Conservation (phyloP, 371 early-diverging fungal genomes). For the Mortierella sp. region DNA sequence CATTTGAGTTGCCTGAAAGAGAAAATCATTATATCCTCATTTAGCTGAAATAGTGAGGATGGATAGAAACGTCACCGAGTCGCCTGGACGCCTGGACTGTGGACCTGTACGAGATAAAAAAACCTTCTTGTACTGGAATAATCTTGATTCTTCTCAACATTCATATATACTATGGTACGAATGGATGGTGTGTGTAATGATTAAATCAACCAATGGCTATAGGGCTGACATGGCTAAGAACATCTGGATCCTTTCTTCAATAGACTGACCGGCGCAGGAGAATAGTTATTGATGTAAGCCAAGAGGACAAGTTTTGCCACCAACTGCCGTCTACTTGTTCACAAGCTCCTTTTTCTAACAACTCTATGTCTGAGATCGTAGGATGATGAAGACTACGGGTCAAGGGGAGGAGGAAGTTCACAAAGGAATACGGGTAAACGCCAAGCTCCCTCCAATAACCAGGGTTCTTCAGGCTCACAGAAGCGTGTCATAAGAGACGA, state of each 20-base stretch:
- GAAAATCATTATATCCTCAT: too few relatives aligned
- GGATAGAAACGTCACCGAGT: not conserved
- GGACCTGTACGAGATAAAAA: not conserved
- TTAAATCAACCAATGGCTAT: not conserved
- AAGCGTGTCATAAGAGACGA: slow-evolving; percentile 39
- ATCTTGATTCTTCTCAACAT: not conserved
- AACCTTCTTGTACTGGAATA: not conserved
- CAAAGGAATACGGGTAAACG: slow-evolving; percentile 27
- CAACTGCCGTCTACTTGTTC: not conserved
- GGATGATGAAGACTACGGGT: slow-evolving; percentile 38
- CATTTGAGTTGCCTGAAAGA: too few relatives aligned
- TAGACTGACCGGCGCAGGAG: slow-evolving; percentile 32
- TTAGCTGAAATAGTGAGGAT: too few relatives aligned
- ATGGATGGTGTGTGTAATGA: not conserved
- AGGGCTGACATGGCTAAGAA: not conserved
- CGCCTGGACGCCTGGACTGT: not conserved
- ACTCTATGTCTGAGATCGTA: not conserved
- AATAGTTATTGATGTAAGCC: slow-evolving; percentile 27
- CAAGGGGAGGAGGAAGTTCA: slow-evolving; percentile 13
- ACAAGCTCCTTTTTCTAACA: not conserved
- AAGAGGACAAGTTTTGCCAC: not conserved
- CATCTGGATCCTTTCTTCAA: not conserved
- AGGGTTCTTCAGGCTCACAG: slow-evolving; percentile 41
- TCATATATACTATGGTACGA: not conserved
- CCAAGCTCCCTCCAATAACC: slow-evolving; percentile 17